Percentiles rank a stretch among this genome's conserved stretches.
These are phyloP conservation scores for Endogone sp. DNA, from an alignment of 192 early-diverging fungal genomes.

Conservation along the genomic window DNA sequence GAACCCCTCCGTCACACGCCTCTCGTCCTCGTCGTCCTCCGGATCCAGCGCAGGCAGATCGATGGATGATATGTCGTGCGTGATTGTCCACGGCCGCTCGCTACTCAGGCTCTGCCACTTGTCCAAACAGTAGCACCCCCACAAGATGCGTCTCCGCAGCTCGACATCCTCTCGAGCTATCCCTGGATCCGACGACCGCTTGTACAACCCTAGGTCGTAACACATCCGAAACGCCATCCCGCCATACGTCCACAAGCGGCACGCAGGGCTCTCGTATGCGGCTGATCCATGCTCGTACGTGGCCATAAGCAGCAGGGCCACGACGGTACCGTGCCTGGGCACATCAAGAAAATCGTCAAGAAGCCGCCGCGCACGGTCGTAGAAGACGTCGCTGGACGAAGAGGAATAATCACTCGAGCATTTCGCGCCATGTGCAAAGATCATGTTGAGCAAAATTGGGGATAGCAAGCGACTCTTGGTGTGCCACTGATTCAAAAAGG, in stretches of 20 bases:
- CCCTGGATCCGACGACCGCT: conserved; percentile 3
- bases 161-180: conserved; percentile 23
- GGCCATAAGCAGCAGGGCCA: conserved; percentile 22
- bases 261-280: neutral
- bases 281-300: conserved; percentile 11
- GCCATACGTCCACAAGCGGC: conserved; percentile 13
- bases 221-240: conserved; percentile 24
- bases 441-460: conserved; percentile 20
- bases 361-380: conserved; percentile 23
- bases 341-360: conserved; percentile 35
- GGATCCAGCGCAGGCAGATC: conserved; percentile 17
- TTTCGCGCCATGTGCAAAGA: conserved; percentile 29
- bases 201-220: conserved; percentile 11
- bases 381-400: conserved; percentile 20
- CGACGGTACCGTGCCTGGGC: conserved; percentile 25
- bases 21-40: conserved; percentile 22
- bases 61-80: conserved; percentile 11
- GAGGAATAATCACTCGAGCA: conserved; percentile 1
- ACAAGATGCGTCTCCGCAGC: conserved; percentile 22
- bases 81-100: conserved; percentile 19
- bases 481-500: conserved; percentile 20
- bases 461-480: conserved; percentile 9
- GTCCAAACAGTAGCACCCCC: conserved; percentile 28
- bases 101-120: conserved; percentile 17
- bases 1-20: conserved; percentile 10